phyloP scores from a whole-genome alignment of 2,329 filamentous ascomycete genomes.

The Aspergillus tanneri region DNA sequence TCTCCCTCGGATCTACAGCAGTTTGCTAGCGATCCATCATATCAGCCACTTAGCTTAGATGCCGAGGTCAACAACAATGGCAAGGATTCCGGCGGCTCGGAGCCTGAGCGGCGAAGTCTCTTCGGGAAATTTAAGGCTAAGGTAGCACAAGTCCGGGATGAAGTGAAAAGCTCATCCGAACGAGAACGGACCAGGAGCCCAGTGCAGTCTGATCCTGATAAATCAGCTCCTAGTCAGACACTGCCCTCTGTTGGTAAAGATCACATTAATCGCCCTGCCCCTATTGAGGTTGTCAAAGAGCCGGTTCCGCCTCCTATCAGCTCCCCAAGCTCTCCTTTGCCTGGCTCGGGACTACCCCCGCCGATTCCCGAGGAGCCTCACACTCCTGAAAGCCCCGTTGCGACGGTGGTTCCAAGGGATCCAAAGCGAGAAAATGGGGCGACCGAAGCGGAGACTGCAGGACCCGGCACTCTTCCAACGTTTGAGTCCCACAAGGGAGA shows the following conservation, averaged over 20 bases:
- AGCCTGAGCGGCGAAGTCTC: slow-evolving; percentile 58
- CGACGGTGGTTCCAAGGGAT: slow-evolving; percentile 8
- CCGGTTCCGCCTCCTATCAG: slow-evolving; percentile 23
- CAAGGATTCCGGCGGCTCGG: slow-evolving; percentile 24
- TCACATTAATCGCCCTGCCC: slow-evolving; percentile 19
- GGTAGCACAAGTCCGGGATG: slow-evolving; percentile 54
- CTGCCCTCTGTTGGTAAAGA: slow-evolving; percentile 34
- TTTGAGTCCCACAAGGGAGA: slow-evolving; percentile 11
- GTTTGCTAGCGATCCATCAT: slow-evolving; percentile 38
- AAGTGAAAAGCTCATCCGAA: slow-evolving; percentile 54
- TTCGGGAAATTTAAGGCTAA: slow-evolving; percentile 67
- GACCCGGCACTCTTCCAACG: background rate
- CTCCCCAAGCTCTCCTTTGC: slow-evolving; percentile 31
- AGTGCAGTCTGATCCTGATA: slow-evolving; percentile 39
- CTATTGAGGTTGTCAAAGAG: slow-evolving; percentile 27
- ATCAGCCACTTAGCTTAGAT: slow-evolving; percentile 38
- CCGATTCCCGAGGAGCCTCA: slow-evolving; percentile 37
- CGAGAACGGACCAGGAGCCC: slow-evolving; percentile 56
- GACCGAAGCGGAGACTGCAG: background rate
- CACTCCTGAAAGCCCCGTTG: slow-evolving; percentile 26
- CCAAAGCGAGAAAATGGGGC: slow-evolving; percentile 6
- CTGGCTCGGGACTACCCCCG: slow-evolving; percentile 31
- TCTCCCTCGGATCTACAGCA: slow-evolving; percentile 46
- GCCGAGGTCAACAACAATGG: slow-evolving; percentile 38
- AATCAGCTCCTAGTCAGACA: slow-evolving; percentile 33